Evolutionary conservation across 2,329 filamentous ascomycete genomes (phyloP).

Genomic region (Paracamarosporium sp.): DNA sequence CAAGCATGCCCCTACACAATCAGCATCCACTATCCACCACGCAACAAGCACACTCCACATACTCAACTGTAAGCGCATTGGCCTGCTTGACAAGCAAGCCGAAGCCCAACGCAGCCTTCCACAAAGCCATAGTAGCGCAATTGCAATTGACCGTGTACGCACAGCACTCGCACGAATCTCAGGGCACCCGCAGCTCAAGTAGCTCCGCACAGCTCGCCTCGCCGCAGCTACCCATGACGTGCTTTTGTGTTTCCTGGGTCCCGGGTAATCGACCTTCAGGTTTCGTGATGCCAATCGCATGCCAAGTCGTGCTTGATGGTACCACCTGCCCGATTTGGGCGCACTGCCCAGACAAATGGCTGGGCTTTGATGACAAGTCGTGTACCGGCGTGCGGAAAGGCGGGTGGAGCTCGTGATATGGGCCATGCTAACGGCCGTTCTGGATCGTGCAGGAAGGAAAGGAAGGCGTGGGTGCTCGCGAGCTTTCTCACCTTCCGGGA

Average conservation of each 20-base stretch:
- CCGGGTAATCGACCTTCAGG: background rate
- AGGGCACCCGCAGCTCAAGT: background rate
- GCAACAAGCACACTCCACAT: slow-evolving; percentile 9
- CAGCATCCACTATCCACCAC: background rate
- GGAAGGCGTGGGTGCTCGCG: background rate
- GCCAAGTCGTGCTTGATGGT: slow-evolving; percentile 1
- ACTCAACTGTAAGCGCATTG: slow-evolving; percentile 36
- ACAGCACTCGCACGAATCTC: background rate
- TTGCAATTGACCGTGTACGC: slow-evolving; percentile 11
- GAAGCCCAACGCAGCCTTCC: slow-evolving; percentile 28
- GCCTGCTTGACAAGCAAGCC: slow-evolving; percentile 34
- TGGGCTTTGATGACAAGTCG: background rate
- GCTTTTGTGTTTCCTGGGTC: background rate
- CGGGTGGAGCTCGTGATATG: background rate
- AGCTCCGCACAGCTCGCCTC: background rate
- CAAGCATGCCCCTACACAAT: slow-evolving; percentile 24
- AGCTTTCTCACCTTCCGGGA: background rate
- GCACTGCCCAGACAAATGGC: background rate
- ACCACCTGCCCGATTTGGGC: background rate
- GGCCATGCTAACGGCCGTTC: background rate
- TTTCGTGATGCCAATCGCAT: background rate
- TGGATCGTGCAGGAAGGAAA: background rate
- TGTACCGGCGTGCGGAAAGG: background rate
- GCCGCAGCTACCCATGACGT: slow-evolving; percentile 2
- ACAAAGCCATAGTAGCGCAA: slow-evolving; percentile 35